These are phyloP conservation scores for Discostella stelligeroides DNA, from an alignment of 108 stramenopile species.

Conservation along the genomic window DNA sequence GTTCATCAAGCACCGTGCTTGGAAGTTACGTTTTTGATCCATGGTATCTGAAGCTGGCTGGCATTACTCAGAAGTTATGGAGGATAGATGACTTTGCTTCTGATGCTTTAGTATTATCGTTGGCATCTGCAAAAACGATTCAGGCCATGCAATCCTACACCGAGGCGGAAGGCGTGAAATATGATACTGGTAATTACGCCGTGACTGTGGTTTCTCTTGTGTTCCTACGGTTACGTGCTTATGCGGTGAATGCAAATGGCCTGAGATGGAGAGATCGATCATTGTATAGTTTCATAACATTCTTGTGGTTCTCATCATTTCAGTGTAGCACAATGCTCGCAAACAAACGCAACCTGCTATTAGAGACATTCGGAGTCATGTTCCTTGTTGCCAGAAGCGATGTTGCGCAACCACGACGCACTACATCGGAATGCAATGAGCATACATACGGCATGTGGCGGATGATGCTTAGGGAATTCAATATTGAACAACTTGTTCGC, in stretches of 20 bases:
- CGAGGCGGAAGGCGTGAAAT: not conserved
- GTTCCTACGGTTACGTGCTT: too few species aligned
- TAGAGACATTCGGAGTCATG: constrained; percentile 18
- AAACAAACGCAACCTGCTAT: constrained; percentile 21
- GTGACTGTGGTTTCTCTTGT: too few species aligned
- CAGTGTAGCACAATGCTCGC: constrained; percentile 12
- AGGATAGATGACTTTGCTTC: constrained; percentile 22
- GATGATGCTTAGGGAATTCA: constrained; percentile 14
- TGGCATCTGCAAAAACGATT: constrained; percentile 14
- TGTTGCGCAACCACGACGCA: constrained; percentile 18
- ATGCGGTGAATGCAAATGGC: too few species aligned
- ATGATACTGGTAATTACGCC: not conserved
- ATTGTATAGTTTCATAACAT: constrained; percentile 7
- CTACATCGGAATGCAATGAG: constrained; percentile 21
- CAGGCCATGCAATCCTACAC: not conserved
- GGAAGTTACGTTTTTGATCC: constrained; percentile 17
- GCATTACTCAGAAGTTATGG: too few species aligned
- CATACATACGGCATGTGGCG: constrained; percentile 30
- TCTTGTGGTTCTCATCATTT: constrained; percentile 16
- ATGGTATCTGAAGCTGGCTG: too few species aligned
- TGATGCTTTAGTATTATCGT: constrained; percentile 4
- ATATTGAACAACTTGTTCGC: constrained; percentile 25
- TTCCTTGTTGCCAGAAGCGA: constrained; percentile 19
- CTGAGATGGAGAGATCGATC: constrained; percentile 11
- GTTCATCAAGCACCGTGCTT: constrained; percentile 15